Evolutionary conservation across 768 basidiomycete genomes (phyloP).

Genomic region (Gelatoporia subvermispora): DNA sequence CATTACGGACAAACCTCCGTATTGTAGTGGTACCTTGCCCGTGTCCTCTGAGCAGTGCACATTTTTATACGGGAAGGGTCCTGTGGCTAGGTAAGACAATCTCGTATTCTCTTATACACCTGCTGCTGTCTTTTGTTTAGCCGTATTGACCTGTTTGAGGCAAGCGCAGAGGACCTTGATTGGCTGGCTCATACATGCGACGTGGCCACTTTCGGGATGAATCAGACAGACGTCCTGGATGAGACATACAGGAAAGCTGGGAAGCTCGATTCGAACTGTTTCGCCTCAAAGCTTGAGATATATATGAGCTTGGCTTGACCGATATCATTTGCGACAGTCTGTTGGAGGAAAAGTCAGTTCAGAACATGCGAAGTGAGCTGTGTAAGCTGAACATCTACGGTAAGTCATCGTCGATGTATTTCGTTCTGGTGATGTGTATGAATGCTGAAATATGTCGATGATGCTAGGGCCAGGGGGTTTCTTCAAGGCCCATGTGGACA

Average conservation of each 20-base stretch:
- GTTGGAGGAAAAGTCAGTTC: too few relatives aligned
- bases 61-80: too few relatives aligned
- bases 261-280: constrained; percentile 17
- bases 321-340: too few relatives aligned
- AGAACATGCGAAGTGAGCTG: constrained; percentile 15
- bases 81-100: too few relatives aligned
- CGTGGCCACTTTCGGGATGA: constrained; percentile 17
- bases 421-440: background rate
- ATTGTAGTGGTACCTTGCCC: too few relatives aligned
- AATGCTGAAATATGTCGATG: constrained; percentile 18
- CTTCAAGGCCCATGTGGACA: constrained; percentile 49
- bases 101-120: too few relatives aligned
- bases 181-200: constrained; percentile 15
- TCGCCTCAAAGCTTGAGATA: constrained; percentile 12
- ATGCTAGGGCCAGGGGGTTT: constrained; percentile 36
- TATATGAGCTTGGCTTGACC: too few relatives aligned
- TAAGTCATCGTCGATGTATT: constrained; percentile 3
- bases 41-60: too few relatives aligned
- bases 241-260: constrained; percentile 22
- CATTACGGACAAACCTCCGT: too few relatives aligned
- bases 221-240: constrained; percentile 15
- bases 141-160: constrained; percentile 8
- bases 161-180: constrained; percentile 1
- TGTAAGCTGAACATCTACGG: constrained; percentile 27
- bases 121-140: background rate